Base-by-base conservation (phyloP, 2,329 filamentous ascomycete species). In the Aspergillus sp. region DNA sequence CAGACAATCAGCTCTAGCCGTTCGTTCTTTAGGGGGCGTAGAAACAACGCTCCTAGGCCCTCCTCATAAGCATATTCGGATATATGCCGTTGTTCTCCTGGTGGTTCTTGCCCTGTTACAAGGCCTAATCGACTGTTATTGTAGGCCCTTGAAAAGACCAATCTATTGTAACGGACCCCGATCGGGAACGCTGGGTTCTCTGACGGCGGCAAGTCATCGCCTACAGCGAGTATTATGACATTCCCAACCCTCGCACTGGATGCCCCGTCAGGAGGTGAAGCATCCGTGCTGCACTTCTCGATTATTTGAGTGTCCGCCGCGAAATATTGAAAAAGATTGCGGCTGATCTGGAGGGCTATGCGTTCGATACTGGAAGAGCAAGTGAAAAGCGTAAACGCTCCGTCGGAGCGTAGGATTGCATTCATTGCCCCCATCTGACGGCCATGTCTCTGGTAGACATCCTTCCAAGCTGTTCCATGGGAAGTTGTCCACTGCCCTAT, bases 281-380 rank as follows among this genome's bases (percentile, higher is more conserved):
- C 10, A 28, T 48, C 48, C n/a, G 44, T 38, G 5, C 48, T 47
- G 43, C 59, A 56, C 46, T 54, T 42, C 8, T 56, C 46, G 5
- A 62, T 44, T 42, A 79, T 70, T 5, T 64, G 53, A 2, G 73
- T 65, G 53, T 80, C 77, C 12, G 77, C 77, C 43, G 65, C 70
- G 59, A 77, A 79, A 55, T 81, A 81, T 55, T 81, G 78, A 49
- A 75, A 69, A 3, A 81, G 63, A 53, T 80, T 81, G 30, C 76
- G 73, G 28, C 77, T 76, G 36, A 79, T 69, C 52, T 81, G 77
- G 4, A 79, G 55, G 1, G 77, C 76, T 38, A 74, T 54, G 19
- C 61, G 19, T 56, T 65, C 45, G 54, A 46, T 42, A 60, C 62
- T 49, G 52, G 52, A 34, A 44, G 62, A 52, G 48, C 54, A 45